Evolutionary conservation across 1,284 basidiomycete genomes (phyloP), one percentile per base, ranked within the genome.

Genomic region (Trametes pubescens): DNA sequence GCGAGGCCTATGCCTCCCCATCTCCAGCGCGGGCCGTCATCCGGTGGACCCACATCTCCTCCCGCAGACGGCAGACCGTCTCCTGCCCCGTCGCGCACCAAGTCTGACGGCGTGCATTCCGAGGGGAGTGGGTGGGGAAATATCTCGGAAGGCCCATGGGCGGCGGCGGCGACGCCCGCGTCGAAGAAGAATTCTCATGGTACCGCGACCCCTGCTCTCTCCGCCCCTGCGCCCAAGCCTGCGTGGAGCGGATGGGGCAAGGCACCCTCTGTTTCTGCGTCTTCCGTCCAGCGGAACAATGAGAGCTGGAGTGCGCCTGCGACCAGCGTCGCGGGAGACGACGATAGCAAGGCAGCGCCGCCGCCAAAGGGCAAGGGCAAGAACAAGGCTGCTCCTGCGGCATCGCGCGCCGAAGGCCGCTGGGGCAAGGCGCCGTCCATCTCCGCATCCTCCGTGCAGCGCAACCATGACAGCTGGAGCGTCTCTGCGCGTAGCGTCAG

Each of bases 401-500:
- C 22, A 16, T 16, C n/a, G 4, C 49, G 37, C 52, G 43, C 2
- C 51, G 32, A 49, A 57, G 64, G 54, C 18, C 54, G 29, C 13
- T 68, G 67, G 67, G 67, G 67, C 49, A 44, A 52, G 34, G 59
- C 64, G 4, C 62, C 64, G 21, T 68, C 64, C 26, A 57, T 68
- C 56, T 59, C 64, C 11, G 56, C 64, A 29, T 65, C 64, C 10
- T 64, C 67, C 9, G 57, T 55, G 24, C 59, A 26, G 46, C 56
- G 67, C n/a, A 68, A 68, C 62, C 40, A 64, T 37, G 67, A 59
- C 49, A 62, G 64, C 62, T 68, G 67, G 67, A 64, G 62, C 53
- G 59, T 59, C 29, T 57, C 59, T 18, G 37, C 61, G 26, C 52
- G 47, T 16, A 52, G 35, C 51, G 46, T 43, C 21, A 10, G 6